Conservation (phyloP, 768 basidiomycete species). For the Daedalea quercina region DNA sequence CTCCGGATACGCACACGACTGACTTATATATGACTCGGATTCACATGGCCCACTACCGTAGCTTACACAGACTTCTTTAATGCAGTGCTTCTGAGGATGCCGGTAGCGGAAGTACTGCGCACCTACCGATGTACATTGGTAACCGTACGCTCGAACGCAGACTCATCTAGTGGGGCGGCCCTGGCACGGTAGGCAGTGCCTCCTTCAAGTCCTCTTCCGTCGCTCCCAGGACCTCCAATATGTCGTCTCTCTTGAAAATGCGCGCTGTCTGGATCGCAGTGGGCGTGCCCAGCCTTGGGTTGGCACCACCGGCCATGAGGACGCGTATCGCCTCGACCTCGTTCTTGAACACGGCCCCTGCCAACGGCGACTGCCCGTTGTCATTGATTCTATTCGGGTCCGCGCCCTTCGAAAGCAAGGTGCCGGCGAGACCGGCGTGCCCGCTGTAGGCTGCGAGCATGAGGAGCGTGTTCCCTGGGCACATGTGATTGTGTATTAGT, state of each 20-base stretch:
- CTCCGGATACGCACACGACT: too few species aligned
- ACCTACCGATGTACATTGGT: too few species aligned
- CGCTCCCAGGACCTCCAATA: constrained; percentile 52
- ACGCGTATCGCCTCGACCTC: constrained; percentile 56
- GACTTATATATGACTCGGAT: too few species aligned
- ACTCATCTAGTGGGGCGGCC: constrained; percentile 8
- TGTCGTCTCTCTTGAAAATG: constrained; percentile 56
- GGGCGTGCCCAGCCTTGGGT: constrained; percentile 60
- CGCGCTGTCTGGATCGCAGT: constrained; percentile 63
- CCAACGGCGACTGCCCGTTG: constrained; percentile 62
- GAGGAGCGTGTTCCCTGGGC: constrained; percentile 64
- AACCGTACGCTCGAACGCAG: too few species aligned
- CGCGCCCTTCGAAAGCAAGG: constrained; percentile 48
- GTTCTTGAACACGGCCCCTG: constrained; percentile 74
- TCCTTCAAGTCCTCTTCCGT: constrained; percentile 42
- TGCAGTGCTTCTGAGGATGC: too few species aligned
- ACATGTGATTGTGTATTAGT: too few species aligned
- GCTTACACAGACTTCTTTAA: too few species aligned
- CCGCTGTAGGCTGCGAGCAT: constrained; percentile 77
- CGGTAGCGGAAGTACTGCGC: too few species aligned
- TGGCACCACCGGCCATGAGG: constrained; percentile 44
- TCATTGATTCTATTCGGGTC: constrained; percentile 71
- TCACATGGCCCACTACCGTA: too few species aligned
- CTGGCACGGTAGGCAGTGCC: constrained; percentile 21
- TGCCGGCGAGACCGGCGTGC: constrained; percentile 44